These are phyloP conservation scores for Ramaria rubella DNA, from an alignment of 768 basidiomycete species.

Conservation along the genomic window DNA sequence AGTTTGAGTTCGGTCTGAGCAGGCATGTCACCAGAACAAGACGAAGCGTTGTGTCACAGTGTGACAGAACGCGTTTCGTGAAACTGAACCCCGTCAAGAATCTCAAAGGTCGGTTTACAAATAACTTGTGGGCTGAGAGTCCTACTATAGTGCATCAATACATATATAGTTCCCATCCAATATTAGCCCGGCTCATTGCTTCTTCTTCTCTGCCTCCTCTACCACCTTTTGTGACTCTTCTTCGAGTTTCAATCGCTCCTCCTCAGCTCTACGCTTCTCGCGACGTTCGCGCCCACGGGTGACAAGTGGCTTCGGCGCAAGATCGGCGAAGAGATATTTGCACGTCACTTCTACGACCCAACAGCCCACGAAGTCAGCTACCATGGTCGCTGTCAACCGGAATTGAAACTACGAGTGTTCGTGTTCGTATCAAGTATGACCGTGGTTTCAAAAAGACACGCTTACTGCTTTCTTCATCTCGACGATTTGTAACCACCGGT, in stretches of 20 bases:
- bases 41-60: background rate
- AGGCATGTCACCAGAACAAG: background rate
- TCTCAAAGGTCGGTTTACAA: background rate
- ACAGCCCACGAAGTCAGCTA: conserved; percentile 83
- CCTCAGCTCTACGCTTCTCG: conserved; percentile 45
- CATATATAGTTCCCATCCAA: background rate
- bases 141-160: background rate
- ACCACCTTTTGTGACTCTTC: conserved; percentile 13
- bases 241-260: conserved; percentile 21
- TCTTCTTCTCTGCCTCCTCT: conserved; percentile 31
- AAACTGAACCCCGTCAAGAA: background rate
- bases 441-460: background rate
- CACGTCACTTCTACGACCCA: conserved; percentile 76
- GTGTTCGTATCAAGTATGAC: background rate
- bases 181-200: conserved; percentile 18
- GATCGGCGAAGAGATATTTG: conserved; percentile 81
- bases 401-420: conserved; percentile 63
- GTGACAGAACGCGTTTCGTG: background rate
- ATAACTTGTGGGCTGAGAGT: too few species aligned
- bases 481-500: conserved; percentile 94
- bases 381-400: conserved; percentile 72
- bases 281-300: conserved; percentile 78
- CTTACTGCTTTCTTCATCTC: conserved; percentile 76
- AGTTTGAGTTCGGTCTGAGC: background rate
- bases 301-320: conserved; percentile 80